Evolutionary conservation across 257 asterid species (phyloP).

Genomic region (Cinchona pubescens): DNA sequence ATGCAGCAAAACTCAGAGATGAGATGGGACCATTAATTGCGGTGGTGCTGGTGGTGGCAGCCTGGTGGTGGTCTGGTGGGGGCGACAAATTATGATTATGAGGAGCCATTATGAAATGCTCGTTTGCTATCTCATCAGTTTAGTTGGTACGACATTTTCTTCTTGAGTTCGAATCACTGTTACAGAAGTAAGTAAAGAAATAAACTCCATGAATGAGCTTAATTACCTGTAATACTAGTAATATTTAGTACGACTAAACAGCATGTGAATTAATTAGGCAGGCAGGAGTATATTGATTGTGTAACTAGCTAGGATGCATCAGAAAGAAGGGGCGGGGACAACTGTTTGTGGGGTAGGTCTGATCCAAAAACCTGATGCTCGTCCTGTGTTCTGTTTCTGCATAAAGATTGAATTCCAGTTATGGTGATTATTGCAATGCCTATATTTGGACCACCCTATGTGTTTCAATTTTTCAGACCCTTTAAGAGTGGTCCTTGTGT

Average conservation of each 20-base stretch:
- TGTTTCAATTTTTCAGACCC: constrained; percentile 15
- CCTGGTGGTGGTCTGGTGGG: neutral
- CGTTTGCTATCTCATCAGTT: too few relatives aligned
- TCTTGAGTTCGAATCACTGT: too few relatives aligned
- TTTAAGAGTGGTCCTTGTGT: constrained; percentile 36
- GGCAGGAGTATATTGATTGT: neutral
- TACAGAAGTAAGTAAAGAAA: too few relatives aligned
- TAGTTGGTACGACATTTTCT: too few relatives aligned
- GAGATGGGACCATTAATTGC: neutral
- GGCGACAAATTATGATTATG: neutral
- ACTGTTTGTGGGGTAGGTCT: constrained; percentile 25
- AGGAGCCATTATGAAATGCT: too few relatives aligned
- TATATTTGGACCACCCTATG: constrained; percentile 34
- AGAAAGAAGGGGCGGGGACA: neutral
- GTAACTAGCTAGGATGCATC: neutral
- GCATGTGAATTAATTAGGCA: neutral
- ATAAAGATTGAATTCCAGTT: constrained; percentile 14
- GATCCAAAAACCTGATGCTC: constrained; percentile 12
- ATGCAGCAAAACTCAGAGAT: neutral
- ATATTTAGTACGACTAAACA: neutral
- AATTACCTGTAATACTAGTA: too few relatives aligned
- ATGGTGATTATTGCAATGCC: constrained; percentile 14
- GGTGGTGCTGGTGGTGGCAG: neutral
- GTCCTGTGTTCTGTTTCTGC: constrained; percentile 1
- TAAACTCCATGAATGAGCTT: too few relatives aligned